These are phyloP conservation scores for Platanthera zijinensis DNA, from an alignment of 106 monocot genomes.

Conservation along the genomic window DNA sequence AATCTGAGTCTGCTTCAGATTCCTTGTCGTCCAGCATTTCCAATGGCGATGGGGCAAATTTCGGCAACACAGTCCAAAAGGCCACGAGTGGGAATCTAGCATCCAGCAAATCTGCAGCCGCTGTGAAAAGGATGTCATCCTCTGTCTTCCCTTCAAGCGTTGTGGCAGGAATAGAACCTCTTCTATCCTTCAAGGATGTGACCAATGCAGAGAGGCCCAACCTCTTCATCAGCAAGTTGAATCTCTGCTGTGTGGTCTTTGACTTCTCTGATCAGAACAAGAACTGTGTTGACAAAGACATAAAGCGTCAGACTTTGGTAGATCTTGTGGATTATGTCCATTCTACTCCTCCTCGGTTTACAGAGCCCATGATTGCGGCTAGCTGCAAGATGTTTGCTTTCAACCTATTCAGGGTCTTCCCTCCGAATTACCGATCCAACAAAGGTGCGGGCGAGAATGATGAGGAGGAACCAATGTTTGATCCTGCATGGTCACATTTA, in stretches of 20 bases:
- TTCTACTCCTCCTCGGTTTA: slow-evolving; percentile 36
- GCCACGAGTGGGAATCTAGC: slow-evolving; percentile 23
- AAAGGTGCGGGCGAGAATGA: slow-evolving; percentile 56
- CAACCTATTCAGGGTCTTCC: slow-evolving; percentile 70
- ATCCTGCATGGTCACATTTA: slow-evolving; percentile 80
- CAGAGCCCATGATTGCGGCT: slow-evolving; percentile 55
- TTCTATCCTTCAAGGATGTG: slow-evolving; percentile 67
- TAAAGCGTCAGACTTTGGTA: slow-evolving; percentile 54
- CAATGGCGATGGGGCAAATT: slow-evolving; percentile 9
- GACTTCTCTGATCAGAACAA: slow-evolving; percentile 67
- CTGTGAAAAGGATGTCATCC: slow-evolving; percentile 67
- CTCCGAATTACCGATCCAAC: slow-evolving; percentile 48
- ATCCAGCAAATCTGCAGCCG: slow-evolving; percentile 11
- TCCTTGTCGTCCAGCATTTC: slow-evolving; percentile 14
- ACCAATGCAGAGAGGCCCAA: slow-evolving; percentile 47
- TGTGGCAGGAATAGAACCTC: slow-evolving; percentile 68
- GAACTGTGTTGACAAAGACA: slow-evolving; percentile 63
- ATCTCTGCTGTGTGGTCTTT: slow-evolving; percentile 57
- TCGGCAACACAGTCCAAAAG: slow-evolving; percentile 15
- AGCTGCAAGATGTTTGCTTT: slow-evolving; percentile 66
- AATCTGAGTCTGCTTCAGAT: slow-evolving; percentile 22
- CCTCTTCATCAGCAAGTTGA: slow-evolving; percentile 76
- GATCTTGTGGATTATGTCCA: slow-evolving; percentile 60
- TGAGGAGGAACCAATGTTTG: slow-evolving; percentile 82
- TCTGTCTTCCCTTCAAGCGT: slow-evolving; percentile 70